phyloP scores from a whole-genome alignment of 108 stramenopile genomes.

The Skeletonema costatum region DNA sequence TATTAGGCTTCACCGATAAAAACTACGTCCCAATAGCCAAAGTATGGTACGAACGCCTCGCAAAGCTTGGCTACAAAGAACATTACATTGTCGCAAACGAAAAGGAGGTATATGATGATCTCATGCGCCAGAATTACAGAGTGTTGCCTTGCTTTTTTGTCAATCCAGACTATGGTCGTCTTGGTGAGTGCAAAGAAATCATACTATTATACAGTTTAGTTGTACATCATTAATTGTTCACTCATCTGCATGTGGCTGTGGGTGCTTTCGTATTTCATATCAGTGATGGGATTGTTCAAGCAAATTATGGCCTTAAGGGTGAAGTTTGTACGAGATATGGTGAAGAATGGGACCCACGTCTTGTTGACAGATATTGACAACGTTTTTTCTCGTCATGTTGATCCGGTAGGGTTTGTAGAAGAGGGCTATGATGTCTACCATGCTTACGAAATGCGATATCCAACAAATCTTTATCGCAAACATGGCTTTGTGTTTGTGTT shows the following conservation, averaged over 20 bases:
- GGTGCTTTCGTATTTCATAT: too few relatives aligned
- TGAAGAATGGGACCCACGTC: slow-evolving; percentile 40
- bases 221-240: too few relatives aligned
- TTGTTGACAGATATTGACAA: slow-evolving; percentile 64
- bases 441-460: slow-evolving; percentile 51
- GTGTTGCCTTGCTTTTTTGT: slow-evolving; percentile 20
- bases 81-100: slow-evolving; percentile 22
- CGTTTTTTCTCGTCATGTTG: slow-evolving; percentile 43
- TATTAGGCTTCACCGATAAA: slow-evolving; percentile 49
- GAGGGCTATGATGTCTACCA: slow-evolving; percentile 46
- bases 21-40: slow-evolving; percentile 37
- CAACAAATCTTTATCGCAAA: slow-evolving; percentile 19
- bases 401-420: slow-evolving; percentile 29
- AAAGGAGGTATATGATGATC: slow-evolving; percentile 1
- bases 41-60: slow-evolving; percentile 47
- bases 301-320: slow-evolving; percentile 12
- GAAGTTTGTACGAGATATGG: slow-evolving; percentile 33
- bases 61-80: slow-evolving; percentile 26
- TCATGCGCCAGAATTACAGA: slow-evolving; percentile 1
- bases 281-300: neutral
- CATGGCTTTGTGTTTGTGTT: slow-evolving; percentile 54
- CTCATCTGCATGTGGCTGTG: too few relatives aligned
- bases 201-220: too few relatives aligned
- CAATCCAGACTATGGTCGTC: neutral
- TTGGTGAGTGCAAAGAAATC: too few relatives aligned